A percentile compares a stretch with the other conserved stretches of the same genome.
phyloP scores from a whole-genome alignment of 306 rosid species.

The Hippophae rhamnoides region DNA sequence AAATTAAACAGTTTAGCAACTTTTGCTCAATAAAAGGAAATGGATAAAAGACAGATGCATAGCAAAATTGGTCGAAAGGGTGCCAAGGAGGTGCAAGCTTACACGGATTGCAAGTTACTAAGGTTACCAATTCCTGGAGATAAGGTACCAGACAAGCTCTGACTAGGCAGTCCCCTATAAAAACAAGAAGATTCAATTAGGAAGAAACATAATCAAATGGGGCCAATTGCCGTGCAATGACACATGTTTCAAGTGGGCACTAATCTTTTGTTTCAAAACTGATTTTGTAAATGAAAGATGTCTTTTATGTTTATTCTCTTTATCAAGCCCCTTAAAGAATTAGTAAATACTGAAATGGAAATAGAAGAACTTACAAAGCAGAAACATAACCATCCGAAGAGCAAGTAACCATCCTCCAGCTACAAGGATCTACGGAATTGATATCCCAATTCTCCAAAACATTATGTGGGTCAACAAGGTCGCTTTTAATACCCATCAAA shows the following conservation, averaged over 20 bases:
- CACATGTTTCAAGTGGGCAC: no score
- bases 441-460: slow-evolving; percentile 93
- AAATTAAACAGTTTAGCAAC: no score
- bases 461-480: slow-evolving; percentile 72
- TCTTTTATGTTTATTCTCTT: slow-evolving; percentile 3
- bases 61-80: background rate
- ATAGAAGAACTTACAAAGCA: slow-evolving; percentile 57
- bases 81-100: slow-evolving; percentile 30
- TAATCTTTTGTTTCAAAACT: no score
- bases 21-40: no score
- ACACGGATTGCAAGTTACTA: slow-evolving; percentile 77
- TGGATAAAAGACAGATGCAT: background rate
- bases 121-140: slow-evolving; percentile 86
- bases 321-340: slow-evolving; percentile 8
- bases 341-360: slow-evolving; percentile 7
- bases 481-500: slow-evolving; percentile 68
- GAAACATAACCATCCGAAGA: slow-evolving; percentile 75
- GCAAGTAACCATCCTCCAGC: slow-evolving; percentile 99
- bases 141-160: slow-evolving; percentile 79
- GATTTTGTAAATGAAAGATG: slow-evolving; percentile 7
- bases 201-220: no score
- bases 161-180: slow-evolving; percentile 89
- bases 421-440: slow-evolving; percentile 95
- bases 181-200: slow-evolving; percentile 5
- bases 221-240: no score